Conservation (phyloP, 1,284 basidiomycete genomes). For the Ceratobasidium papillatum region DNA sequence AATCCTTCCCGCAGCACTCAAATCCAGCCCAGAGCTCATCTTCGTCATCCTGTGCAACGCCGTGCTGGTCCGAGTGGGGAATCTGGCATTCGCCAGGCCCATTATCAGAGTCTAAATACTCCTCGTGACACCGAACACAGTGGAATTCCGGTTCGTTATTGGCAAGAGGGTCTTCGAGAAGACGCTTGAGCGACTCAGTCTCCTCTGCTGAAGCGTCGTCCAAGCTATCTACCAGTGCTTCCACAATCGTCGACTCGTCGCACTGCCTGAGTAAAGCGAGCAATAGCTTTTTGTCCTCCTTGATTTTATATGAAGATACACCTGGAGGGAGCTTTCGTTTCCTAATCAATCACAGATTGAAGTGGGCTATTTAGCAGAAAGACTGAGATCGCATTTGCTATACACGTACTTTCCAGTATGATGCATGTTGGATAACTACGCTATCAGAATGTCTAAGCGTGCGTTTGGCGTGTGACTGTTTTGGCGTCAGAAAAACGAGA, state of each 20-base stretch:
- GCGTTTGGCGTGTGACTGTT: too few relatives aligned
- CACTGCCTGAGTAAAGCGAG: not conserved
- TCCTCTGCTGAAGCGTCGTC: not conserved
- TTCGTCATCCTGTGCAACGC: not conserved
- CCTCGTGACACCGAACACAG: slow-evolving; percentile 2
- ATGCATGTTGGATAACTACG: too few relatives aligned
- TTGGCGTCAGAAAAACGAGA: too few relatives aligned
- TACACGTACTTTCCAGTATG: too few relatives aligned
- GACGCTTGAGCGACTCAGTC: not conserved
- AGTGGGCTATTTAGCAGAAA: too few relatives aligned
- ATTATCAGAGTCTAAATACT: not conserved
- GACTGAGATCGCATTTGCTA: too few relatives aligned
- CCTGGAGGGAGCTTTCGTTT: not conserved
- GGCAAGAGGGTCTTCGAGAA: not conserved
- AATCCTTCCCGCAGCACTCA: slow-evolving; percentile 5
- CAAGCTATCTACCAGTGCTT: not conserved
- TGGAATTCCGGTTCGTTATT: not conserved
- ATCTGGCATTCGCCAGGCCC: not conserved
- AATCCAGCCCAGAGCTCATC: slow-evolving; percentile 1
- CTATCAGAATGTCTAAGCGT: too few relatives aligned
- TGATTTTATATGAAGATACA: not conserved
- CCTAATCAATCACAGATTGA: too few relatives aligned
- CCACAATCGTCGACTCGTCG: not conserved
- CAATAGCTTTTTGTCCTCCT: not conserved
- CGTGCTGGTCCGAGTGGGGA: not conserved